These are phyloP conservation scores for Solanum sejunctum DNA, from an alignment of 257 asterid genomes.

Conservation along the genomic window DNA sequence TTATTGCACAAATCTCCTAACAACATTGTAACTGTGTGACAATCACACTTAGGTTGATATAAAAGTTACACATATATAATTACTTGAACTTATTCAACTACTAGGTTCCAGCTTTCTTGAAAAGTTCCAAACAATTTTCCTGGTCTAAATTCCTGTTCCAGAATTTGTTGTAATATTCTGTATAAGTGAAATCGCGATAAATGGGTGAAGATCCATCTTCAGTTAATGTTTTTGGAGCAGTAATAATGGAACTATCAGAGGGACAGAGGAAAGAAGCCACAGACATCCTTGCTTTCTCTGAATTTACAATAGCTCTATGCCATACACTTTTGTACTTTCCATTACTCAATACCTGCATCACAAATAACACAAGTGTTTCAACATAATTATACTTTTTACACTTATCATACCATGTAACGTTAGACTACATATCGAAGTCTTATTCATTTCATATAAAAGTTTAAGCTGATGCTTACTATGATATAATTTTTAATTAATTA, in stretches of 20 bases:
- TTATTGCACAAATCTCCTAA: not conserved
- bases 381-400: no score
- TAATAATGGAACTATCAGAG: constrained; percentile 36
- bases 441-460: not conserved
- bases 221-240: constrained; percentile 55
- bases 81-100: not conserved
- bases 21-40: not conserved
- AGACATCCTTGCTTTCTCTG: constrained; percentile 51
- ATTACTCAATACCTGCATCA: constrained; percentile 58
- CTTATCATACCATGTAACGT: no score
- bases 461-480: not conserved
- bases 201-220: constrained; percentile 17
- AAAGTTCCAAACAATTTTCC: constrained; percentile 63
- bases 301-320: constrained; percentile 83
- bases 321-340: constrained; percentile 80
- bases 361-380: not conserved
- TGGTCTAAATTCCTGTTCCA: constrained; percentile 83
- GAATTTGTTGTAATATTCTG: constrained; percentile 68
- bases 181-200: constrained; percentile 55
- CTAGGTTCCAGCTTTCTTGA: constrained; percentile 26
- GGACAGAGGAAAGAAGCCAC: constrained; percentile 92
- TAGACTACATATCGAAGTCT: no score
- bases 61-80: not conserved
- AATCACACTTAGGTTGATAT: not conserved
- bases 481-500: not conserved